Evolutionary conservation across 306 rosid genomes (phyloP).

Genomic region (Morella rubra): DNA sequence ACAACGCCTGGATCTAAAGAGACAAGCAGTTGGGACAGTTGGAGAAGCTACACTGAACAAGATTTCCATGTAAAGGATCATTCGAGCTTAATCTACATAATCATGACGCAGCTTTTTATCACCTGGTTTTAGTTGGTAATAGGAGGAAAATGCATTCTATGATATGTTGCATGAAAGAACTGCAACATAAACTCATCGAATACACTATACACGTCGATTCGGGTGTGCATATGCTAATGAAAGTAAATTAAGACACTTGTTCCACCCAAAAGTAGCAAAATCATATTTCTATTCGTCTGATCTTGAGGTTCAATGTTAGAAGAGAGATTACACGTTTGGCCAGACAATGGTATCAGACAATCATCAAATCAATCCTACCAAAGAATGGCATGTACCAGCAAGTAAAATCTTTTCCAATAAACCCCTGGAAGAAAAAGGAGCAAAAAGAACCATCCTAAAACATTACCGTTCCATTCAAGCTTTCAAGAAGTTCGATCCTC

Average conservation of each 20-base stretch:
- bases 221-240: not conserved
- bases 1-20: not conserved
- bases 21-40: not conserved
- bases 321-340: not conserved
- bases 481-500: slow-evolving; percentile 77
- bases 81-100: not conserved
- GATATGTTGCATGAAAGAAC: not conserved
- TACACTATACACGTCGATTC: not conserved
- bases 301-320: not conserved
- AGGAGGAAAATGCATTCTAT: too few relatives aligned
- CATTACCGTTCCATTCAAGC: slow-evolving; percentile 72
- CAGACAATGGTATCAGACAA: not conserved
- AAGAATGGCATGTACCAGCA: too few relatives aligned
- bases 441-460: not conserved
- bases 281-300: not conserved
- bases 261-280: not conserved
- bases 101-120: not conserved
- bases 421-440: not conserved
- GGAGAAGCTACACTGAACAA: not conserved
- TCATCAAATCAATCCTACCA: not conserved
- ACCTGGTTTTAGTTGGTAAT: not conserved
- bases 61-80: not conserved
- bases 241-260: not conserved
- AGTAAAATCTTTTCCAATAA: not conserved
- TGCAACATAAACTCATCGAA: not conserved